Conservation (phyloP, 441 rosid genomes). For the Gossypium trilobum region DNA sequence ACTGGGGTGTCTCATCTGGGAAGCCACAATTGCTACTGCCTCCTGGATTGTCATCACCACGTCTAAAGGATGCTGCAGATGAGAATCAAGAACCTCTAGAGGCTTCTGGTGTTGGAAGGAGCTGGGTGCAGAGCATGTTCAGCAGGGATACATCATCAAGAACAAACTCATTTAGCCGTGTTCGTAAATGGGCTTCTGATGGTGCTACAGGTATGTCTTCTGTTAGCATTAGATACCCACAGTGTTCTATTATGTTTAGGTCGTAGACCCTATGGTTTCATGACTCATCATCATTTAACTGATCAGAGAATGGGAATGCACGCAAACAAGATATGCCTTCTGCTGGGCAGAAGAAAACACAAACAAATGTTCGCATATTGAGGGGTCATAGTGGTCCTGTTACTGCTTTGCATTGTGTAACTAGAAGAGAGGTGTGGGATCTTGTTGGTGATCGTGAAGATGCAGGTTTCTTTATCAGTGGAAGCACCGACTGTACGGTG, state of each 20-base stretch:
- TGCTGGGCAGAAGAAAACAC: slow-evolving; percentile 80
- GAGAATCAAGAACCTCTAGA: slow-evolving; percentile 86
- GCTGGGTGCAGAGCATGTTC: slow-evolving; percentile 99
- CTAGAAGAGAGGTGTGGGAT: slow-evolving; percentile 97
- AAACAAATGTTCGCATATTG: slow-evolving; percentile 79
- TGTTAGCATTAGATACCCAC: slow-evolving; percentile 9
- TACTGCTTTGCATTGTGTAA: slow-evolving; percentile 94
- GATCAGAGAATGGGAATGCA: slow-evolving; percentile 36
- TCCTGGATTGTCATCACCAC: slow-evolving; percentile 78
- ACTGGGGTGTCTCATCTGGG: slow-evolving; percentile 81
- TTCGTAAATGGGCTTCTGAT: slow-evolving; percentile 75
- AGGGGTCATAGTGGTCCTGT: slow-evolving; percentile 90
- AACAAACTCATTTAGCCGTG: slow-evolving; percentile 65
- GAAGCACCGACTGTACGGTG: slow-evolving; percentile 90
- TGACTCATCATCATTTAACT: slow-evolving; percentile 18
- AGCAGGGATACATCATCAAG: slow-evolving; percentile 81
- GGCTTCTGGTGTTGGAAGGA: slow-evolving; percentile 89
- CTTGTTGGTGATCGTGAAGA: slow-evolving; percentile 97
- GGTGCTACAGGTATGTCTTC: slow-evolving; percentile 48
- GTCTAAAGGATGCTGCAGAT: slow-evolving; percentile 53
- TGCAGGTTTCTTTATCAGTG: slow-evolving; percentile 99
- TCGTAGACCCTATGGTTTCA: background rate
- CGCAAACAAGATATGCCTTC: slow-evolving; percentile 61
- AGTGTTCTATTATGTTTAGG: background rate
- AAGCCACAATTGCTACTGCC: slow-evolving; percentile 53